phyloP scores from a whole-genome alignment of 2,329 filamentous ascomycete species.

The Aspergillus viridinutans region DNA sequence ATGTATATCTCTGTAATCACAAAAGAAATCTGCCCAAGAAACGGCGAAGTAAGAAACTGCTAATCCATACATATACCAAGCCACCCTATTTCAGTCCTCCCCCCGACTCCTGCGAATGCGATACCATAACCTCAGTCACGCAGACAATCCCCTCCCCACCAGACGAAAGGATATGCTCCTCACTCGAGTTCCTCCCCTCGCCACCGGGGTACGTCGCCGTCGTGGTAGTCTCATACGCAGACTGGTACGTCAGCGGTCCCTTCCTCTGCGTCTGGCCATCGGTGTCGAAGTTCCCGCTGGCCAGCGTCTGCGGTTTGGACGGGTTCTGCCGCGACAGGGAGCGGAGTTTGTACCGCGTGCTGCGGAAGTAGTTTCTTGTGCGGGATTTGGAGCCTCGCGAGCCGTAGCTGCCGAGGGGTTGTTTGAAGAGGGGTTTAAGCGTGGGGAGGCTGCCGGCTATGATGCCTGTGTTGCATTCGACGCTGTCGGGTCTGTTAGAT shows the following conservation, averaged over 20 bases:
- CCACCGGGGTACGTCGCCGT: background rate
- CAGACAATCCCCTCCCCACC: too few relatives aligned
- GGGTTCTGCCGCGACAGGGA: conserved; percentile 5
- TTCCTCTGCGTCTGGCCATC: too few relatives aligned
- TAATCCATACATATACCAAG: too few relatives aligned
- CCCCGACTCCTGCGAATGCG: too few relatives aligned
- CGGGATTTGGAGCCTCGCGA: conserved; percentile 9
- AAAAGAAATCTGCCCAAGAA: too few relatives aligned
- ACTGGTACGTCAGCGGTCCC: background rate
- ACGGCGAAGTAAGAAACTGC: too few relatives aligned
- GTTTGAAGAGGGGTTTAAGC: conserved; percentile 30
- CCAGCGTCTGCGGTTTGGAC: conserved; percentile 1
- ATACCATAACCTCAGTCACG: too few relatives aligned
- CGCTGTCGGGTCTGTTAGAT: conserved; percentile 2
- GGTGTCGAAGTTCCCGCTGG: background rate
- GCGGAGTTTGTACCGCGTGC: conserved; percentile 10
- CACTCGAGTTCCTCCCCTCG: conserved; percentile 8
- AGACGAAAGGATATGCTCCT: conserved; percentile 9
- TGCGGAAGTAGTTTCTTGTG: conserved; percentile 8
- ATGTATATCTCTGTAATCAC: too few relatives aligned
- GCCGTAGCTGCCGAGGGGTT: conserved; percentile 18
- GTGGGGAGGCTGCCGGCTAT: conserved; percentile 29
- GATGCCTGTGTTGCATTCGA: conserved; percentile 30
- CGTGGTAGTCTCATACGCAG: background rate
- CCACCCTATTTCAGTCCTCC: too few relatives aligned